phyloP scores from a whole-genome alignment of 208 protist genomes.

The Porcisia hertigi region DNA sequence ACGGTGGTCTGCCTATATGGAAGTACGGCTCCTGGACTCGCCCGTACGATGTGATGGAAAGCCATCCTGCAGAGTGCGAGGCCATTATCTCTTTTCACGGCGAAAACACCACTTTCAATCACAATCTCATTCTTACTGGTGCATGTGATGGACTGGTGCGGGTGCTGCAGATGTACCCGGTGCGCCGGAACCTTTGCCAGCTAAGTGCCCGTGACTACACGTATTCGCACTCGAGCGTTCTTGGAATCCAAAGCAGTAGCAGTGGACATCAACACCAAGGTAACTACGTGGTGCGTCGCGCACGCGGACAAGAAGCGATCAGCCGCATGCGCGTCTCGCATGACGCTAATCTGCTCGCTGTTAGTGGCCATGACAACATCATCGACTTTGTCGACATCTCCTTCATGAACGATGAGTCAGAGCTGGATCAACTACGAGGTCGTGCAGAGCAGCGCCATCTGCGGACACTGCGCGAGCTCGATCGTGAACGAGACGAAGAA shows the following conservation, averaged over 20 bases:
- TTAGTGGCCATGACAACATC: slow-evolving; percentile 76
- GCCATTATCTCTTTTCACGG: slow-evolving; percentile 85
- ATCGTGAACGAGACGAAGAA: slow-evolving; percentile 49
- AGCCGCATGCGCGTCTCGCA: slow-evolving; percentile 73
- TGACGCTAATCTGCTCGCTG: slow-evolving; percentile 76
- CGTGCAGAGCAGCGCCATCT: slow-evolving; percentile 82
- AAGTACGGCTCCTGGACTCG: slow-evolving; percentile 90
- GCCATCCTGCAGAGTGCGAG: slow-evolving; percentile 84
- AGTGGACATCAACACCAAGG: slow-evolving; percentile 30
- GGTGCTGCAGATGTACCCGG: slow-evolving; percentile 88
- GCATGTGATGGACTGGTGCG: slow-evolving; percentile 87
- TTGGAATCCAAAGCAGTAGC: slow-evolving; percentile 31
- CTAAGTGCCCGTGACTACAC: slow-evolving; percentile 86
- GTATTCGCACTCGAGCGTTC: slow-evolving; percentile 69
- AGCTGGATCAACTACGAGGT: slow-evolving; percentile 72
- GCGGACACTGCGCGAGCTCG: slow-evolving; percentile 64
- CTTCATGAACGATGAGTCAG: slow-evolving; percentile 78
- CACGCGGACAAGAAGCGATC: slow-evolving; percentile 76
- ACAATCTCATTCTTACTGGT: slow-evolving; percentile 89
- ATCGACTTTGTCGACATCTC: slow-evolving; percentile 91
- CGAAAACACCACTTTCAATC: slow-evolving; percentile 79
- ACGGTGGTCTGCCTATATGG: slow-evolving; percentile 81
- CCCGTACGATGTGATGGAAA: slow-evolving; percentile 80
- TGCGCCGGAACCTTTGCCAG: slow-evolving; percentile 85
- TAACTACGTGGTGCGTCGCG: slow-evolving; percentile 47